Conservation (phyloP, 257 asterid species). For the Solanum chiquidenum region DNA sequence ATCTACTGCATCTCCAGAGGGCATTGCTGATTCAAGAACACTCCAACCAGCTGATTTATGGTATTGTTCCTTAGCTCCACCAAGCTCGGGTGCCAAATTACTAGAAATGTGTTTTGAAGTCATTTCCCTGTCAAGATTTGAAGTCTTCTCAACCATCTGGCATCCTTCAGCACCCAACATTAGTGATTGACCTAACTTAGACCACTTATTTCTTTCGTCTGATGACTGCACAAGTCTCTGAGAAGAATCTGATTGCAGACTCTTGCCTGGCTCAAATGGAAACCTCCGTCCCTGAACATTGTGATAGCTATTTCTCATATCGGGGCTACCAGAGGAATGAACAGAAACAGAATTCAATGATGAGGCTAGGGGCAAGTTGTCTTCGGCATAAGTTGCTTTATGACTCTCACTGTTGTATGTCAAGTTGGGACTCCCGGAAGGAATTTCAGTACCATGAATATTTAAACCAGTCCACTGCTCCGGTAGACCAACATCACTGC, state of each 20-base stretch:
- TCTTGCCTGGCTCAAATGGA: conserved; percentile 25
- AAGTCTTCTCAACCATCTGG: conserved; percentile 24
- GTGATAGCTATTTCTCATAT: conserved; percentile 19
- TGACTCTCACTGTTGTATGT: conserved; percentile 28
- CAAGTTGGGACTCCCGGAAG: conserved; percentile 28
- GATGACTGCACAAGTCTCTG: conserved; percentile 25
- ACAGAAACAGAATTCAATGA: conserved; percentile 27
- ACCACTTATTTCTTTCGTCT: conserved; percentile 35
- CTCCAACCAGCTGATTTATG: conserved; percentile 41
- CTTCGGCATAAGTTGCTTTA: conserved; percentile 15
- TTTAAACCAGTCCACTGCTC: conserved; percentile 51
- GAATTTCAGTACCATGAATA: conserved; percentile 25
- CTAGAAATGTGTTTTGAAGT: conserved; percentile 13
- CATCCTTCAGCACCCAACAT: conserved; percentile 29
- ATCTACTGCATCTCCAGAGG: conserved; percentile 32
- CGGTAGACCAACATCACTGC: conserved; percentile 40
- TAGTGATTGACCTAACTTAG: conserved; percentile 17
- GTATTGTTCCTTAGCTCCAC: conserved; percentile 23
- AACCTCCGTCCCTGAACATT: conserved; percentile 24
- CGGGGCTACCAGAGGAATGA: conserved; percentile 10
- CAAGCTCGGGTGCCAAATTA: conserved; percentile 24
- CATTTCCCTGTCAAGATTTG: conserved; percentile 31
- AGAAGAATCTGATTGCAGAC: conserved; percentile 22
- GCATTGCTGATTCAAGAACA: conserved; percentile 27
- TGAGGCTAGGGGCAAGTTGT: conserved; percentile 18